phyloP scores from a whole-genome alignment of 192 early-diverging fungal species.

The Linnemannia exigua region DNA sequence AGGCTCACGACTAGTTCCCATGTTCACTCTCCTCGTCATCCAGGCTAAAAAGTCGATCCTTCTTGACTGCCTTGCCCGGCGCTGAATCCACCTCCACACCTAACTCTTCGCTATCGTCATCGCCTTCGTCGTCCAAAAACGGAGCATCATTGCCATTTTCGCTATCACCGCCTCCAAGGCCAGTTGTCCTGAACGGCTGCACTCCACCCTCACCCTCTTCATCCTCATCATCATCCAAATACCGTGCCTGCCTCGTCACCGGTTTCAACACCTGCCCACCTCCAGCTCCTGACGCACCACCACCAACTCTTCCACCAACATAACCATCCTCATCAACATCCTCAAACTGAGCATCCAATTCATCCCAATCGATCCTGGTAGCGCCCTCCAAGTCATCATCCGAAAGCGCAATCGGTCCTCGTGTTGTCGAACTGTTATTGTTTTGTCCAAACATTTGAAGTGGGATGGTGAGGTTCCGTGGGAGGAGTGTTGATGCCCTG shows the following conservation, averaged over 20 bases:
- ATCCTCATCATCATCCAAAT: slow-evolving; percentile 24
- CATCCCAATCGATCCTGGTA: slow-evolving; percentile 49
- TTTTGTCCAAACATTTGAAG: slow-evolving; percentile 38
- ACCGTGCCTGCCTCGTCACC: slow-evolving; percentile 7
- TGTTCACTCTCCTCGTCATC: slow-evolving; percentile 24
- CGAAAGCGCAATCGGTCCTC: slow-evolving; percentile 49
- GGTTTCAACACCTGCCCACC: slow-evolving; percentile 11
- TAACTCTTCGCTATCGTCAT: slow-evolving; percentile 3
- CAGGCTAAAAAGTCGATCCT: slow-evolving; percentile 24
- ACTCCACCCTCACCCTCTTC: slow-evolving; percentile 9
- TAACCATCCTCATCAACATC: not conserved
- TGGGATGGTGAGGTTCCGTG: slow-evolving; percentile 43
- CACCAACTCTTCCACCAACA: slow-evolving; percentile 15
- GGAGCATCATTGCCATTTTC: not conserved
- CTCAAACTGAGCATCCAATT: slow-evolving; percentile 29
- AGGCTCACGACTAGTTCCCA: not conserved
- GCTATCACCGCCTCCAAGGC: not conserved
- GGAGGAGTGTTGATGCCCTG: slow-evolving; percentile 35
- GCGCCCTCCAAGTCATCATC: slow-evolving; percentile 50
- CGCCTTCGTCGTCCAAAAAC: slow-evolving; percentile 15
- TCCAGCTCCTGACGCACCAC: slow-evolving; percentile 12
- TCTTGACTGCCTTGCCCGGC: not conserved
- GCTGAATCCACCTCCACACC: not conserved
- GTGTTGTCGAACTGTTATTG: slow-evolving; percentile 7
- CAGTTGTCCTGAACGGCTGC: not conserved